Base-by-base conservation (phyloP, 352 stramenopile genomes). In the Peronospora destructor region DNA sequence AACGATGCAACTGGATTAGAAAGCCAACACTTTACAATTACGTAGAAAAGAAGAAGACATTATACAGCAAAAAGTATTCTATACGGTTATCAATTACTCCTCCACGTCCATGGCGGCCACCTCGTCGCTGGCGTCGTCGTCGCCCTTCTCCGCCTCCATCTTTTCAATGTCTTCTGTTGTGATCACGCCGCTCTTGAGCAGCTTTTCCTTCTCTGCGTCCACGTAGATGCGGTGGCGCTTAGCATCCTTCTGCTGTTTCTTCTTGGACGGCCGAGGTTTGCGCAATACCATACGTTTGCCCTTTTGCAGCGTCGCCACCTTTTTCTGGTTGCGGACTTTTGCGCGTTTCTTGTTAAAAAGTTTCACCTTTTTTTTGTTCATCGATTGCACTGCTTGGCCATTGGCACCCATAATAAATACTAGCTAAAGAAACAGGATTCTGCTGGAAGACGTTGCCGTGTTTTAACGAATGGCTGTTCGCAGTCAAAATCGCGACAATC, bases 301-400 rank as follows among this genome's bases (percentile, higher is more conserved):
- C 53, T 88, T 75, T 51, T 85, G 53, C 30, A 81, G 30, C 36
- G 53, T 46, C 44, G 68, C 57, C 23, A 93, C 83, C 58, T 91
- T 90, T 61, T 91, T 91, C 53, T 84, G 73, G 66, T 93, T 93
- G 49, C 64, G 67, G 16, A 76, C 44, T 55, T 87, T 64, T 6
- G 68, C 64, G 45, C 83, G 79, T 68, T 93, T 93, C 71, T 91
- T 93, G 62, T 71, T 82, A 34, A 80, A 71, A 29, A 93, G 66
- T 59, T 93, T 93, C 29, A 90, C 63, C 70, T 93, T 93, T 71
- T 78, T 90, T 64, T 86, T 86, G 76, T 93, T 93, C 62, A 81
- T 83, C 4, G 66, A 71, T 55, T 83, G 78, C 48, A 82, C 73
- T 64, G 82, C 77, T 49, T 85, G 71, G 6, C 69, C 66, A 57